Evolutionary conservation across 495 filamentous ascomycete species (phyloP).

Genomic region (Amphirosellinia nigrospora): DNA sequence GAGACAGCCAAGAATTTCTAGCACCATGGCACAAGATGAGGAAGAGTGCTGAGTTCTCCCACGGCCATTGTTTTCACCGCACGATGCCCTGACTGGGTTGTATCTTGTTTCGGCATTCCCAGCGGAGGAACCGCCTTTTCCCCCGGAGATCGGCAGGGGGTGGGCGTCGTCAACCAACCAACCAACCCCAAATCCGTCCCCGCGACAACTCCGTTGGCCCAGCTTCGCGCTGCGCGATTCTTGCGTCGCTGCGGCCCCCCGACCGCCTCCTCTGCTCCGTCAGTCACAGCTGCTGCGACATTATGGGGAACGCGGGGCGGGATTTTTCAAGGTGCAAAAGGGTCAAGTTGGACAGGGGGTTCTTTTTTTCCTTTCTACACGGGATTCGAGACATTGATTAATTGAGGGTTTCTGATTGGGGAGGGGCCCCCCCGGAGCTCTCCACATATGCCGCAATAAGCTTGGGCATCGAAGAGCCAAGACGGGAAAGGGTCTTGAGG

Average conservation of each 20-base stretch:
- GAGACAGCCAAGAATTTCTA: conserved; percentile 11
- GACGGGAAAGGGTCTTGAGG: conserved; percentile 14
- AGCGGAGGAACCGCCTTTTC: neutral
- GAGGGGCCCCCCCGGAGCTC: too few species aligned
- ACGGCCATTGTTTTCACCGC: neutral
- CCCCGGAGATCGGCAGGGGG: conserved; percentile 13
- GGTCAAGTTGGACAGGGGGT: neutral
- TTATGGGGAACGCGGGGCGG: conserved; percentile 19
- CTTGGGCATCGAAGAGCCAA: conserved; percentile 16
- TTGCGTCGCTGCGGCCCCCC: conserved; percentile 2
- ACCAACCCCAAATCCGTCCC: conserved; percentile 17
- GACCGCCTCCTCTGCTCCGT: conserved; percentile 1
- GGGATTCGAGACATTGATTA: neutral
- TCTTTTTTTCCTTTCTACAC: neutral
- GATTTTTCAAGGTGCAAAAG: conserved; percentile 6
- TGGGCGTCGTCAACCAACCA: neutral
- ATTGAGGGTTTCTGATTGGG: conserved; percentile 18
- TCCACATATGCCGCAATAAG: conserved; percentile 14
- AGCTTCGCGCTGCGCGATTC: conserved; percentile 2
- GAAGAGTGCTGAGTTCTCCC: neutral
- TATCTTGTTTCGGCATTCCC: conserved; percentile 8
- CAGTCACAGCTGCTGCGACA: neutral
- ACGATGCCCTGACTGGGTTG: neutral
- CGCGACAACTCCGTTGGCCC: neutral
- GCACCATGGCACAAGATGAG: conserved; percentile 3